These are phyloP conservation scores for Dissophora ornata DNA, from an alignment of 192 early-diverging fungal genomes.

Conservation along the genomic window DNA sequence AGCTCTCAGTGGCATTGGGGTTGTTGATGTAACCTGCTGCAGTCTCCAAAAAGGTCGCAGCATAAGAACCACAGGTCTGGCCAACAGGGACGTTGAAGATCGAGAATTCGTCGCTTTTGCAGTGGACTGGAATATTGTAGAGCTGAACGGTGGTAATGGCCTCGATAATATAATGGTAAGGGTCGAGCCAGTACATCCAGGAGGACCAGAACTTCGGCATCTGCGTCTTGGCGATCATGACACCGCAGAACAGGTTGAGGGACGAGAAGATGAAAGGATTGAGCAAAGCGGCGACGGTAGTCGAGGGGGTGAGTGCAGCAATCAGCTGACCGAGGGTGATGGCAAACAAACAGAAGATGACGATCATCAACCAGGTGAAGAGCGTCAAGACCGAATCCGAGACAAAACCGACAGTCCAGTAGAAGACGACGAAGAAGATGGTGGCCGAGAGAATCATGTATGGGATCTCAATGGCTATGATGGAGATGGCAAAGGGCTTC, in stretches of 20 bases:
- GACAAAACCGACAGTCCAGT: slow-evolving; percentile 79
- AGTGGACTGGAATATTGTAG: slow-evolving; percentile 57
- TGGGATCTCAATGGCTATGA: slow-evolving; percentile 76
- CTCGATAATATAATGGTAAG: slow-evolving; percentile 77
- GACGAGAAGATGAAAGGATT: slow-evolving; percentile 77
- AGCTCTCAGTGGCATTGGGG: slow-evolving; percentile 59
- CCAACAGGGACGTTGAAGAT: slow-evolving; percentile 65
- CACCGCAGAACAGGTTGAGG: slow-evolving; percentile 78
- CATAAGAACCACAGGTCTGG: slow-evolving; percentile 73
- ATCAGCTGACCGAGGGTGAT: slow-evolving; percentile 78
- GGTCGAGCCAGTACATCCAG: slow-evolving; percentile 79
- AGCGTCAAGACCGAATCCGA: slow-evolving; percentile 58
- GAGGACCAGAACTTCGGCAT: slow-evolving; percentile 78
- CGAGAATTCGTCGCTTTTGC: slow-evolving; percentile 63
- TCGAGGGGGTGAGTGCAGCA: slow-evolving; percentile 71
- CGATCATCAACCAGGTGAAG: slow-evolving; percentile 74
- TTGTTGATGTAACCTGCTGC: slow-evolving; percentile 72
- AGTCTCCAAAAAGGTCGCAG: slow-evolving; percentile 59
- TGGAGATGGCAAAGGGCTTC: slow-evolving; percentile 72
- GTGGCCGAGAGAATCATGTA: slow-evolving; percentile 73
- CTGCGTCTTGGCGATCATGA: slow-evolving; percentile 68
- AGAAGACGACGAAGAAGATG: slow-evolving; percentile 75
- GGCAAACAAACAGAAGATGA: slow-evolving; percentile 72
- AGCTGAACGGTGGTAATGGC: slow-evolving; percentile 69
- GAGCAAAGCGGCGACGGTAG: slow-evolving; percentile 69